Evolutionary conservation across 1,284 basidiomycete genomes (phyloP), one percentile per base, ranked within the genome.

Genomic region (Vanrija sp.): DNA sequence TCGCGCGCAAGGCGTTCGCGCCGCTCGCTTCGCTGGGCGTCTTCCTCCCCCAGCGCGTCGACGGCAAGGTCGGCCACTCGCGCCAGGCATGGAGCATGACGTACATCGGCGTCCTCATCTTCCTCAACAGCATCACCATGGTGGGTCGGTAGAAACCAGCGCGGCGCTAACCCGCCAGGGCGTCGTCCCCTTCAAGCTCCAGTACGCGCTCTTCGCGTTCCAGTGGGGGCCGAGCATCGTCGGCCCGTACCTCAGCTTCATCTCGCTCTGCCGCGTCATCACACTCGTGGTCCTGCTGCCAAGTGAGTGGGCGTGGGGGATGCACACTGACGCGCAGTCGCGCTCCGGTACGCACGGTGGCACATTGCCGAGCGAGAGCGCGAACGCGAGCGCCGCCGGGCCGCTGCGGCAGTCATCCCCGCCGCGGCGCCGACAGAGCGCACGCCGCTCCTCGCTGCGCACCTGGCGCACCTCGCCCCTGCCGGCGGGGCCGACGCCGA

Each of bases 201-300:
- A 90, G 69, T 93, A 86, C 70, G 80, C 85, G 6, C 79, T 83
- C 9, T 80, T 80, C 7, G 79, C 75, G 2, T 92, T 86, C 67
- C 80, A 81, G 1, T 93, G 89, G 90, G 81, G 77, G n/a, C 80
- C 87, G 5, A 83, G 88, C 6, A 49, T 91, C 86, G 73, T 88
- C 14, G 89, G 88, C 9, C 91, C 91, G 62, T 91, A 82, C 78
- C 73, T 91, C 49, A 87, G 84, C 51, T 60, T 83, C 6, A 68
- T 85, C 14, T 84, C 85, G 16, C 77, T 79, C 18, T 73, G 79
- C 2, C 80, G 88, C 6, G 86, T 86, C 1, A 19, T 83, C 2
- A 82, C 83, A 57, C 77, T 92, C 56, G 79, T 85, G 1, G 55
- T 84, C 5, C 59, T 89, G 23, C 74, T 91, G 7, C 91, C 91